Percentiles rank a stretch among this genome's conserved stretches.
Conservation (phyloP, 2,329 filamentous ascomycete species). For the Dactylellina cionopaga region DNA sequence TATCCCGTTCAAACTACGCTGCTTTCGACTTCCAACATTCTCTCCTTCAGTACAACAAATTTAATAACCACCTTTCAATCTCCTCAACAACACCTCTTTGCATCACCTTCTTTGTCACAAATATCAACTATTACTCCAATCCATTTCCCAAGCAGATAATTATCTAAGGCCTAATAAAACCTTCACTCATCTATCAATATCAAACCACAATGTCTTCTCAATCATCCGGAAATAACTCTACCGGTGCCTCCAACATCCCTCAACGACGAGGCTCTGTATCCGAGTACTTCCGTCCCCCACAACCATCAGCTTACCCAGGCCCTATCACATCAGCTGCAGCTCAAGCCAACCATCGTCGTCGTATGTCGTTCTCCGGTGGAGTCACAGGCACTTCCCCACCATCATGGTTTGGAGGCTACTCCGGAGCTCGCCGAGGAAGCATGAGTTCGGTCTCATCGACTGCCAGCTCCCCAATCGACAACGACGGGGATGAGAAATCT, state of each 20-base stretch:
- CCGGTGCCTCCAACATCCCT: slow-evolving; percentile 19
- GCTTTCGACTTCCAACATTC: too few species aligned
- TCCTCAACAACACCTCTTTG: neutral
- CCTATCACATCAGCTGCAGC: slow-evolving; percentile 63
- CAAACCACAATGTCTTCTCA: slow-evolving; percentile 33
- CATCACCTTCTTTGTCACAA: neutral
- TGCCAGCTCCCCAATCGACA: slow-evolving; percentile 61
- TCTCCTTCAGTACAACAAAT: neutral
- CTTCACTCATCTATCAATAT: neutral
- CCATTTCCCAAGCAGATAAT: neutral
- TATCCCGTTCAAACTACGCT: too few species aligned
- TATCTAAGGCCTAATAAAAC: neutral
- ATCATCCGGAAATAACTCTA: slow-evolving; percentile 30
- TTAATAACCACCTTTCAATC: neutral
- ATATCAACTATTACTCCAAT: neutral
- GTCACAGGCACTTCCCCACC: slow-evolving; percentile 75
- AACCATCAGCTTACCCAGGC: slow-evolving; percentile 62
- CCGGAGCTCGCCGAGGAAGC: slow-evolving; percentile 54
- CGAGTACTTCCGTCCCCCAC: slow-evolving; percentile 55
- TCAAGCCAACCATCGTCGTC: slow-evolving; percentile 71
- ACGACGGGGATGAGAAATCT: slow-evolving; percentile 73
- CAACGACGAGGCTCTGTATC: slow-evolving; percentile 54
- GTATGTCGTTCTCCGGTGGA: slow-evolving; percentile 79
- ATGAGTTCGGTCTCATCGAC: slow-evolving; percentile 60
- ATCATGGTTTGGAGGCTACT: slow-evolving; percentile 26